These are phyloP conservation scores for Eucalyptus erythrocorys DNA, from an alignment of 345 rosid genomes.

Conservation along the genomic window DNA sequence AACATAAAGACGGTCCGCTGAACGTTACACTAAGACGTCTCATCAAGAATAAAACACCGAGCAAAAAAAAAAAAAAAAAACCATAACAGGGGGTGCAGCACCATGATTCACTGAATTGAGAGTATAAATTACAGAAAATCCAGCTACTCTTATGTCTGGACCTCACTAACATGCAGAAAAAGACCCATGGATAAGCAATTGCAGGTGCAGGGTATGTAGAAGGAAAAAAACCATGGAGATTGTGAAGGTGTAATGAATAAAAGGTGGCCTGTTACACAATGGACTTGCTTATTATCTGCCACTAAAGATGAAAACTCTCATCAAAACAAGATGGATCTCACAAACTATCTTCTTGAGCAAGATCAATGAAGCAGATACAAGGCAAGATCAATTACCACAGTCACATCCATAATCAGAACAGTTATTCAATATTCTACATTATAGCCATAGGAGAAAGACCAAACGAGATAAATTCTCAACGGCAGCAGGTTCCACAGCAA, in stretches of 20 bases:
- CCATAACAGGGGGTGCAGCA: not conserved
- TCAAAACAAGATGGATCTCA: not conserved
- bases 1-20: not conserved
- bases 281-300: not conserved
- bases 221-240: not conserved
- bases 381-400: not conserved
- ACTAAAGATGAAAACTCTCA: not conserved
- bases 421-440: not conserved
- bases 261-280: not conserved
- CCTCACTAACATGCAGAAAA: not conserved
- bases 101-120: not conserved
- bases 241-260: not conserved
- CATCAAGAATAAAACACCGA: not conserved
- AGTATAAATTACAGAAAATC: not conserved
- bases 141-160: not conserved
- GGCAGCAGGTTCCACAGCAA: not conserved
- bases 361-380: not conserved
- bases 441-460: not conserved
- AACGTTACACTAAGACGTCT: not conserved
- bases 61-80: not conserved
- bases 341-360: not conserved
- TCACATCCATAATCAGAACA: not conserved
- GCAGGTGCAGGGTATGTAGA: not conserved
- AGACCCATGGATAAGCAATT: not conserved
- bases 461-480: not conserved